Percentiles rank a stretch among this genome's conserved stretches.
These are phyloP conservation scores for Sistotremastrum niveocremeum DNA, from an alignment of 768 basidiomycete genomes.

Conservation along the genomic window DNA sequence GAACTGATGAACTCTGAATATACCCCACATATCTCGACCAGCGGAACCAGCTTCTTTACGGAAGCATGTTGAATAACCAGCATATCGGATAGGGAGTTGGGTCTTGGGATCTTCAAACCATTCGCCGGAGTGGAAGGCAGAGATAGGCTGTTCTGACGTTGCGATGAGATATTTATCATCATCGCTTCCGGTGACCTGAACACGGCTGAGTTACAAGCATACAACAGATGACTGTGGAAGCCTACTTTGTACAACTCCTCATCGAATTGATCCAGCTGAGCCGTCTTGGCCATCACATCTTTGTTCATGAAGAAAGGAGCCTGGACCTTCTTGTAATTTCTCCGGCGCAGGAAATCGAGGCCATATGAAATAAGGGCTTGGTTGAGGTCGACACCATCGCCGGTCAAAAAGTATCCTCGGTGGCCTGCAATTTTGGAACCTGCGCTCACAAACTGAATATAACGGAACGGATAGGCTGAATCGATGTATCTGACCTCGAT, in stretches of 20 bases:
- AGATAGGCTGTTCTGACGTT: constrained; percentile 97
- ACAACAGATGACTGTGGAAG: background rate
- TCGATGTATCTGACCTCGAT: constrained; percentile 54
- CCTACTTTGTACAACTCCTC: constrained; percentile 92
- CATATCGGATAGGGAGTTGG: constrained; percentile 86
- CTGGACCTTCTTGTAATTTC: constrained; percentile 85
- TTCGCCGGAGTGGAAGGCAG: constrained; percentile 88
- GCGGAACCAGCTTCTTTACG: constrained; percentile 97
- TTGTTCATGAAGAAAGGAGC: constrained; percentile 99
- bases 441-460: constrained; percentile 15
- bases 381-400: constrained; percentile 94
- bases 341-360: constrained; percentile 77
- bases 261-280: constrained; percentile 96
- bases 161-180: constrained; percentile 99
- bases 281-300: constrained; percentile 93
- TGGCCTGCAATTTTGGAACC: constrained; percentile 91
- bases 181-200: constrained; percentile 69
- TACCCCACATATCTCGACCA: constrained; percentile 98
- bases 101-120: constrained; percentile 92
- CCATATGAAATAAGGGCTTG: constrained; percentile 92
- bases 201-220: background rate
- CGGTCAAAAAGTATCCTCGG: constrained; percentile 90
- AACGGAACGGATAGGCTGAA: background rate
- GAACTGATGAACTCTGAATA: constrained; percentile 99
- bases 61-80: constrained; percentile 92